These are phyloP conservation scores for Podaxis carcinomalis DNA, from an alignment of 768 basidiomycete species.

Conservation along the genomic window DNA sequence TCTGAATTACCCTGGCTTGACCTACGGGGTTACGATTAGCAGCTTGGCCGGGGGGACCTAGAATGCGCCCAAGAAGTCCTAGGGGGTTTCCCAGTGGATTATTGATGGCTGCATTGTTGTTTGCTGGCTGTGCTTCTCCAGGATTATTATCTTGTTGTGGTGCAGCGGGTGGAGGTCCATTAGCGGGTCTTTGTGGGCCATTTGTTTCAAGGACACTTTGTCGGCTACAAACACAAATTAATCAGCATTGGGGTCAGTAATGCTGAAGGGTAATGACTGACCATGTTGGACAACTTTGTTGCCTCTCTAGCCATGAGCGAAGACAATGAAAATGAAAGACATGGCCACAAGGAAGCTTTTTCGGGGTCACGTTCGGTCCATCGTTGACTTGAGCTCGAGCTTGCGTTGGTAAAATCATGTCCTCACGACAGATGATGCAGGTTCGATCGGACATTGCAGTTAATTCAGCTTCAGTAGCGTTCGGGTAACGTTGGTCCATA, in stretches of 20 bases:
- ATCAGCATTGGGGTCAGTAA: slow-evolving; percentile 12
- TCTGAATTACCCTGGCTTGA: slow-evolving; percentile 6
- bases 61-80: slow-evolving; percentile 52
- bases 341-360: slow-evolving; percentile 95
- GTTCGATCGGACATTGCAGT: slow-evolving; percentile 79
- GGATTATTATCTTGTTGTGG: slow-evolving; percentile 29
- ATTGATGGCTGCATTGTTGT: slow-evolving; percentile 35
- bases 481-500: slow-evolving; percentile 94
- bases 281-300: slow-evolving; percentile 99
- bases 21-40: slow-evolving; percentile 19
- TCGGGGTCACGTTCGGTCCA: slow-evolving; percentile 92
- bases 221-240: slow-evolving; percentile 43
- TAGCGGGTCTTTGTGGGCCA: slow-evolving; percentile 26
- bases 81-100: slow-evolving; percentile 44
- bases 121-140: slow-evolving; percentile 25
- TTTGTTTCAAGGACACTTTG: slow-evolving; percentile 67
- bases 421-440: slow-evolving; percentile 98
- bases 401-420: slow-evolving; percentile 59
- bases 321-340: slow-evolving; percentile 98
- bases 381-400: slow-evolving; percentile 35
- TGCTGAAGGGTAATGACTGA: slow-evolving; percentile 31
- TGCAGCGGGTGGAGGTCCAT: slow-evolving; percentile 18
- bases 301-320: slow-evolving; percentile 95
- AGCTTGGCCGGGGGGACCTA: slow-evolving; percentile 48
- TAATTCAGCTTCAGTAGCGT: slow-evolving; percentile 86